Conservation (phyloP, 2,329 filamentous ascomycete genomes). For the Aspergillus sclerotialis region DNA sequence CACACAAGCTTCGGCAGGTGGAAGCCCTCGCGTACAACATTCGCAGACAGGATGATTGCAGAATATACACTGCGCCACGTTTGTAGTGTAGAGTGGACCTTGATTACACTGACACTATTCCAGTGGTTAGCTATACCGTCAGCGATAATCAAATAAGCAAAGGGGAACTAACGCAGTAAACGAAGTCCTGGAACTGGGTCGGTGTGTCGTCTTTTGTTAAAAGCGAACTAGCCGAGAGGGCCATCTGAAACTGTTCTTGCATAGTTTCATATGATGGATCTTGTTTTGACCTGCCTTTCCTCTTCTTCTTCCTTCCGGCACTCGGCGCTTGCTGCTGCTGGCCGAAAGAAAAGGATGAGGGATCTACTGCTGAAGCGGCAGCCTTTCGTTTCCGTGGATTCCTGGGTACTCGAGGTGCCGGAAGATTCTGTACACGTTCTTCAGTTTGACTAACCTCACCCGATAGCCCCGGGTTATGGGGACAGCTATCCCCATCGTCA, state of each 20-base stretch:
- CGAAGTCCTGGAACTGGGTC: neutral
- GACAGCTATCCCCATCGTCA: conserved; percentile 7
- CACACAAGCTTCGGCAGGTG: no score
- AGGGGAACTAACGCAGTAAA: conserved; percentile 3
- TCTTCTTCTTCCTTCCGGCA: conserved; percentile 4
- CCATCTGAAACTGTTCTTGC: neutral
- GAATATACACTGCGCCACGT: conserved; percentile 1
- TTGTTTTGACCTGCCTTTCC: neutral
- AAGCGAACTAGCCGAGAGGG: no score
- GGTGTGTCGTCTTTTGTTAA: no score
- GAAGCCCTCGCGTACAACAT: neutral
- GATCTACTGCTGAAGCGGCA: neutral
- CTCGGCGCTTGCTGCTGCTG: neutral
- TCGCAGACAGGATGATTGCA: conserved; percentile 5
- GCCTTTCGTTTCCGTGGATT: conserved; percentile 11
- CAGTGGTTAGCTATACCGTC: neutral
- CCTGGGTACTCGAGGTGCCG: neutral
- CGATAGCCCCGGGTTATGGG: no score
- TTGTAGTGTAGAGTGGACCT: conserved; percentile 1
- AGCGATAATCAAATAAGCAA: neutral
- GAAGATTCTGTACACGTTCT: neutral
- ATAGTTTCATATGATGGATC: neutral
- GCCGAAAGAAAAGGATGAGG: no score
- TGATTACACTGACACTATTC: conserved; percentile 8
- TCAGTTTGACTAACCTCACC: neutral